A percentile compares a stretch with the other conserved stretches of the same genome.
These are phyloP conservation scores for Phlyctochytrium arcticum DNA, from an alignment of 192 early-diverging fungal genomes.

Conservation along the genomic window DNA sequence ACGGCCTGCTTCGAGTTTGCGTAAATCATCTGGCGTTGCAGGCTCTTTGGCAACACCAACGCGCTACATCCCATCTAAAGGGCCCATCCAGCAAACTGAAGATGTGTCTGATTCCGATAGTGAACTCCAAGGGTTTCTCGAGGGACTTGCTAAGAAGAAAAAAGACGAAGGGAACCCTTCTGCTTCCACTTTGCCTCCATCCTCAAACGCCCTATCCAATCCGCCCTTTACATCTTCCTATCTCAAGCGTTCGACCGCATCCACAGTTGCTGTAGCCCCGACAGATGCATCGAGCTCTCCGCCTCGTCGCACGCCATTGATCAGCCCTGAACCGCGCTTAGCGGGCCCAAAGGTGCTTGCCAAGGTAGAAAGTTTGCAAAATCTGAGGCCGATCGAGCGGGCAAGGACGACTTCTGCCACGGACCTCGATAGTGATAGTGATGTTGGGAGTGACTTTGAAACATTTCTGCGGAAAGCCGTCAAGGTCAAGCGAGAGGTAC, in stretches of 20 bases:
- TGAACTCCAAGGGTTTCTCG: neutral
- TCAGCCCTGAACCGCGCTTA: neutral
- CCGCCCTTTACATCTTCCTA: neutral
- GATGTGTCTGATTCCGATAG: neutral
- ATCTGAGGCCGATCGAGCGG: neutral
- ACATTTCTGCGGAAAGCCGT: neutral
- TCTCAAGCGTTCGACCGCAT: neutral
- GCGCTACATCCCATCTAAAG: neutral
- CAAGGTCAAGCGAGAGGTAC: no score
- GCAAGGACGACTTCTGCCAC: neutral
- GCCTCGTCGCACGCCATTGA: neutral
- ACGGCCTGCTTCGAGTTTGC: neutral
- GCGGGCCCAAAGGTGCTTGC: neutral
- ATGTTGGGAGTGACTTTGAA: neutral
- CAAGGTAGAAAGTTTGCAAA: neutral
- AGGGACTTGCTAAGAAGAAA: neutral
- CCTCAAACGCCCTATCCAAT: no score
- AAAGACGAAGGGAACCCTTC: neutral
- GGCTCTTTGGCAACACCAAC: no score
- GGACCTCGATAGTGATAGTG: neutral
- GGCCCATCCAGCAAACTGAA: neutral
- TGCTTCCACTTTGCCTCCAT: no score
- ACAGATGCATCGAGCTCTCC: neutral
- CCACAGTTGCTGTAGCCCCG: neutral
- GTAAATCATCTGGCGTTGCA: no score